These are phyloP conservation scores for Hygrophorus pudorinus DNA, from an alignment of 768 basidiomycete species.

Conservation along the genomic window DNA sequence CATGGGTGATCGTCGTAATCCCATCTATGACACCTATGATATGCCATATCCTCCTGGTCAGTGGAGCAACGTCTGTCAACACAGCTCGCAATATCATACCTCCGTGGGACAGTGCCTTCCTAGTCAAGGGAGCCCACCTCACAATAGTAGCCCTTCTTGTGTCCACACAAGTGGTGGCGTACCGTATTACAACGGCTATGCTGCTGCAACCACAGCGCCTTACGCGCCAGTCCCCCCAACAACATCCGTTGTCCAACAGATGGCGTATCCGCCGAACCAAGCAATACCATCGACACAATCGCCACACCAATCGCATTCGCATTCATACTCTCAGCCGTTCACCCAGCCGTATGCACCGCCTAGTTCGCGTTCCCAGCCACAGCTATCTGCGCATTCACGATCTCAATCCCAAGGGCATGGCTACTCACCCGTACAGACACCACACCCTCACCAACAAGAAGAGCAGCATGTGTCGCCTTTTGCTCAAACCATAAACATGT, in stretches of 20 bases:
- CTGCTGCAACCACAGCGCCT: slow-evolving; percentile 10
- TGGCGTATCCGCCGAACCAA: slow-evolving; percentile 16
- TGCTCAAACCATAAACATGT: slow-evolving; percentile 23
- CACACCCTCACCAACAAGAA: slow-evolving; percentile 20
- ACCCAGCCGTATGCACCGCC: slow-evolving; percentile 18
- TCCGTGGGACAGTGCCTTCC: slow-evolving; percentile 8
- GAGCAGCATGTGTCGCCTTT: slow-evolving; percentile 22
- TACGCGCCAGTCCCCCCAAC: slow-evolving; percentile 3
- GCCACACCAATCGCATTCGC: slow-evolving; percentile 24
- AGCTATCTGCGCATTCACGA: slow-evolving; percentile 21
- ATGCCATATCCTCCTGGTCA: slow-evolving; percentile 21
- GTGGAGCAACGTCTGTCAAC: slow-evolving; percentile 21
- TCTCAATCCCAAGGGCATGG: slow-evolving; percentile 32
- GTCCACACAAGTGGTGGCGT: slow-evolving; percentile 1
- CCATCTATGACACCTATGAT: slow-evolving; percentile 18
- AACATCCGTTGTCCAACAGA: slow-evolving; percentile 10
- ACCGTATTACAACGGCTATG: slow-evolving; percentile 14
- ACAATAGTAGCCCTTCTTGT: slow-evolving; percentile 2
- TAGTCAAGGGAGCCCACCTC: not conserved
- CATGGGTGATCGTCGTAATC: slow-evolving; percentile 10
- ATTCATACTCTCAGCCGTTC: slow-evolving; percentile 21
- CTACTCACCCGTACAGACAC: slow-evolving; percentile 12
- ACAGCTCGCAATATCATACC: slow-evolving; percentile 15
- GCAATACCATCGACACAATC: slow-evolving; percentile 21
- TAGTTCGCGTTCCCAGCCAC: slow-evolving; percentile 9